Base-by-base conservation (phyloP, 768 basidiomycete species). In the Rhizopogon salebrosus region DNA sequence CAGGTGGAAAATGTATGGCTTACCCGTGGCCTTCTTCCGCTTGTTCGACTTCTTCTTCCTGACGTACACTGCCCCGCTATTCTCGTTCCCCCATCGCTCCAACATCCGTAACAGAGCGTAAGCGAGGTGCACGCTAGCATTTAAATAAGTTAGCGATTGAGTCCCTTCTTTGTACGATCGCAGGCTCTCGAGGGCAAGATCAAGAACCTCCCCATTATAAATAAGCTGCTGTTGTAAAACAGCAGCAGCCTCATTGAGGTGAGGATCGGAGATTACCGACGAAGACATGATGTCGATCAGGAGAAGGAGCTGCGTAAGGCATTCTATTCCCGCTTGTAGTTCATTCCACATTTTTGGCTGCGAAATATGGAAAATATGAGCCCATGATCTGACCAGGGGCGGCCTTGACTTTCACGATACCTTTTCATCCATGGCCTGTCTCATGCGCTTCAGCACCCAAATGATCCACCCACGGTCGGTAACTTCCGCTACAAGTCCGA, bases 271-370 rank as follows among this genome's bases (percentile, higher is more conserved):
- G 43, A 69, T 69, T 36, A 61, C 60, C 48, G 78, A 72, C 41
- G 76, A 73, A 29, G 85, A 78, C 86, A 99, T 93, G 42, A 72
- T 71, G 61, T 98, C 94, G 64, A 98, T 85, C 62, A 95, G 81
- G 41, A 92, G 79, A 27, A 98, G 79, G 51, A 98, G 77, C 62
- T 97, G 94, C 18, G 92, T 94, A 59, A 98, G 80, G 66, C 92
- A 95, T 63, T 95, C 91, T 62, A 97, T 83, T 29, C 93, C 92
- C 29, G 93, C 91, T 68, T 98, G 93, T 24, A 98, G 75, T 64
- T 97, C 95, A 24, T 84, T 90, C 93, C 94, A 98, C 54, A 83
- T 75, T 64, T 94, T 94, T 27, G 95, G 95, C 92, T 97, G 60
- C 41, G 52, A 48, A 40, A 52, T 23, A 40, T 18, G 24, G 45